phyloP scores from a whole-genome alignment of 176 grass and related monocot species.

The Canna indica region DNA sequence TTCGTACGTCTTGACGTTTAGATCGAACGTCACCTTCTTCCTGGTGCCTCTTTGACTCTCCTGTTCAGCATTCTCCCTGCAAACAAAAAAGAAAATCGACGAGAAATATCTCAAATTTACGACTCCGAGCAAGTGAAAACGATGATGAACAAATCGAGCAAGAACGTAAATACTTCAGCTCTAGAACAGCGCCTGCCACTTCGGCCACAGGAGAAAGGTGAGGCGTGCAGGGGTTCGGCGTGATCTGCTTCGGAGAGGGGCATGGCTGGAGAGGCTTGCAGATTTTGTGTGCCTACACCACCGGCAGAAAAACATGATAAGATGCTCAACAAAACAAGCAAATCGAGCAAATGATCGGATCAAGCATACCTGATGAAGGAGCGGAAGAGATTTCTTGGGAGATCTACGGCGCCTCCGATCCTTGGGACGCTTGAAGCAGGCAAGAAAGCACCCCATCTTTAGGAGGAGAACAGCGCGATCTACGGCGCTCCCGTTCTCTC shows the following conservation, averaged over 20 bases:
- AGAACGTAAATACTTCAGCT: conserved; percentile 16
- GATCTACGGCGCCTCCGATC: conserved; percentile 54
- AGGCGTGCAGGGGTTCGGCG: conserved; percentile 20
- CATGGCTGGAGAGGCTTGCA: conserved; percentile 2
- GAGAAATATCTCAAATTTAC: conserved; percentile 1
- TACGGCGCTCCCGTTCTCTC: background rate
- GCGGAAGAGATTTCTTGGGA: conserved; percentile 33
- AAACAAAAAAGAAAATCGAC: conserved; percentile 1
- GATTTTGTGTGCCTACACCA: conserved; percentile 12
- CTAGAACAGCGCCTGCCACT: conserved; percentile 29
- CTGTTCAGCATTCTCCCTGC: conserved; percentile 58
- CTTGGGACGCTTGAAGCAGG: conserved; percentile 75
- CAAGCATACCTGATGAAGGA: conserved; percentile 28
- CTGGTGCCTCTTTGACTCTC: conserved; percentile 32
- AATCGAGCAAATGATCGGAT: background rate
- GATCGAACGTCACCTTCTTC: conserved; percentile 98
- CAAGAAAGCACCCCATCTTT: conserved; percentile 95
- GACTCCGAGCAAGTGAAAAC: background rate
- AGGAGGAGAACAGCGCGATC: background rate
- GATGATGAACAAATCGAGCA: background rate
- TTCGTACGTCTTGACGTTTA: conserved; percentile 79
- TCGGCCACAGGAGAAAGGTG: conserved; percentile 26
- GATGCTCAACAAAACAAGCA: background rate
- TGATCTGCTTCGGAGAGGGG: conserved; percentile 25
- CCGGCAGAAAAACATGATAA: background rate